A percentile compares a stretch with the other conserved stretches of the same genome.
Evolutionary conservation across 225 moss, liverwort and hornwort genomes (phyloP).

Genomic region (Anthoceros angustus): DNA sequence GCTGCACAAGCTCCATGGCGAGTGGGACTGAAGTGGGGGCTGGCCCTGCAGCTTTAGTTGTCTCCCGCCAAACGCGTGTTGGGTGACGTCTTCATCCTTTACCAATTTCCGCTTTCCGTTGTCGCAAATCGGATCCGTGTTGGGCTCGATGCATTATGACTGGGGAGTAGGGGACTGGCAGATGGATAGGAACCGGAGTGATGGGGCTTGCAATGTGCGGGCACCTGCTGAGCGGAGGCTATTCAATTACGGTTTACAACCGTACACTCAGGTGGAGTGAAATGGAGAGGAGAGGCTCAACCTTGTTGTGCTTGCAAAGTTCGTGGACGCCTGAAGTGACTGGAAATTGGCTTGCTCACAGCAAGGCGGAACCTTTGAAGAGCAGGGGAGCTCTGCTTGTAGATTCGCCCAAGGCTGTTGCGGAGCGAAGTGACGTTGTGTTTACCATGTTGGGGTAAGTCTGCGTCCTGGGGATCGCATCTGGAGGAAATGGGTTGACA

Average conservation of each 20-base stretch:
- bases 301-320: neutral
- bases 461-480: neutral
- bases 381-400: constrained; percentile 1
- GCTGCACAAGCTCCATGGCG: too few relatives aligned
- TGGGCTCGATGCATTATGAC: neutral
- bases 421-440: constrained; percentile 8
- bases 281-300: neutral
- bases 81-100: too few relatives aligned
- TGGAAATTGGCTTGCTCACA: neutral
- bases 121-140: too few relatives aligned
- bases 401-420: constrained; percentile 7
- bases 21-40: too few relatives aligned
- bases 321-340: neutral
- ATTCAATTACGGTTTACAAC: constrained; percentile 7
- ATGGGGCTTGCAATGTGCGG: constrained; percentile 8
- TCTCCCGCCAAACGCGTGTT: too few relatives aligned
- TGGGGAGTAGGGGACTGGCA: neutral
- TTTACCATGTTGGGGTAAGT: constrained; percentile 6
- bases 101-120: too few relatives aligned
- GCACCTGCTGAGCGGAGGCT: neutral
- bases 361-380: constrained; percentile 1
- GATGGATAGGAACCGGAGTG: constrained; percentile 9
- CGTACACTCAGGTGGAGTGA: neutral
- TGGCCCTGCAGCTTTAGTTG: too few relatives aligned
- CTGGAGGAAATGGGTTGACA: neutral